Percentiles rank a stretch among this genome's conserved stretches.
These are phyloP conservation scores for Ganoderma multipileum DNA, from an alignment of 1,284 basidiomycete species.

Conservation along the genomic window DNA sequence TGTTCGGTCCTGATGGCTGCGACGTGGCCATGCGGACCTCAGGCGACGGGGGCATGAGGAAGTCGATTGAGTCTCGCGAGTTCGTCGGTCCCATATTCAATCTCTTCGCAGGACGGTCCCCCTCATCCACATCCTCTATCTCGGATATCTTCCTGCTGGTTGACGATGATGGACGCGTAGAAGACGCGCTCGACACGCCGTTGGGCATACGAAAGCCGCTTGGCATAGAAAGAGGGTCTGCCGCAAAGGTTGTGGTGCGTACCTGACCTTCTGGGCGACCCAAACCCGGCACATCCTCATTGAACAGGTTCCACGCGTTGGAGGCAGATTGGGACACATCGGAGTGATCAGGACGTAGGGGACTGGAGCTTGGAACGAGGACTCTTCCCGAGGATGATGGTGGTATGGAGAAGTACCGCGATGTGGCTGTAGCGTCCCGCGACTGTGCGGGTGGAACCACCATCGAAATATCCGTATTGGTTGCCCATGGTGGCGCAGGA, in stretches of 20 bases:
- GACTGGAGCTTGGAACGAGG: constrained; percentile 80
- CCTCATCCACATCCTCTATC: constrained; percentile 49
- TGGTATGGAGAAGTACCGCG: constrained; percentile 50
- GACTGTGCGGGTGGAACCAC: constrained; percentile 56
- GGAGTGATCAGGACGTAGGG: constrained; percentile 51
- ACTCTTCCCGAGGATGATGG: constrained; percentile 55
- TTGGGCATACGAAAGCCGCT: constrained; percentile 61
- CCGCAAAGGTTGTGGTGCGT: constrained; percentile 45
- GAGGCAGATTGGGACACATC: constrained; percentile 46
- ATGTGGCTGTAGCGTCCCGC: constrained; percentile 58
- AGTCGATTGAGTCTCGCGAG: constrained; percentile 45
- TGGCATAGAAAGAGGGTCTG: constrained; percentile 65
- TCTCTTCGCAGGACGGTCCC: constrained; percentile 74
- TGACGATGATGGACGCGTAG: constrained; percentile 49
- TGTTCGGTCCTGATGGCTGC: constrained; percentile 49
- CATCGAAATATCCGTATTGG: constrained; percentile 18
- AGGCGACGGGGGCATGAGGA: constrained; percentile 61
- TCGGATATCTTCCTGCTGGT: constrained; percentile 43
- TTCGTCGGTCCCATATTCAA: constrained; percentile 57
- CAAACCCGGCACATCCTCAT: constrained; percentile 49
- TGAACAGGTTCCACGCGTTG: constrained; percentile 44
- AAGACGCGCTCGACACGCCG: constrained; percentile 53
- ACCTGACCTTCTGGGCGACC: constrained; percentile 41
- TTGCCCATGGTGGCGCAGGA: constrained; percentile 30
- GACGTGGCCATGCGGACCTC: constrained; percentile 59